phyloP scores from a whole-genome alignment of 2,329 filamentous ascomycete genomes.

The Clonostachys byssicola region DNA sequence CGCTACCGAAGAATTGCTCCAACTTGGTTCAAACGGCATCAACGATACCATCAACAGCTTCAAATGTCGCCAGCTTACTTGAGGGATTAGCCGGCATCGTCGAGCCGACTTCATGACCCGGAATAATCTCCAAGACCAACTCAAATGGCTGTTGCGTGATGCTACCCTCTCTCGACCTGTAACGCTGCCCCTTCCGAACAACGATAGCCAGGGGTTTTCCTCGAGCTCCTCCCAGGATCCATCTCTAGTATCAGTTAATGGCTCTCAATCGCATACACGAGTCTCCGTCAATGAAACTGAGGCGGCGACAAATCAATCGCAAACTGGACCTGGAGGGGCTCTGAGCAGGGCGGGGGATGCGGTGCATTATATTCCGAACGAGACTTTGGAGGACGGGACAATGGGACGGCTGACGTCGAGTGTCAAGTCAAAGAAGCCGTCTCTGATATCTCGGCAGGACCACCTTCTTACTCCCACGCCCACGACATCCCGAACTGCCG shows the following conservation, averaged over 20 bases:
- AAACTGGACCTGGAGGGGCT: background rate
- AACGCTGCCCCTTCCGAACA: slow-evolving; percentile 27
- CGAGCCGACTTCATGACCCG: slow-evolving; percentile 52
- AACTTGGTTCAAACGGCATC: too few relatives aligned
- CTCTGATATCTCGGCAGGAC: slow-evolving; percentile 34
- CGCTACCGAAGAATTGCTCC: too few relatives aligned
- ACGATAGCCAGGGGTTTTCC: slow-evolving; percentile 9
- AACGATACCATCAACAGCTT: too few relatives aligned
- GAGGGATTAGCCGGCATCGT: slow-evolving; percentile 7
- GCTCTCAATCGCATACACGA: slow-evolving; percentile 16
- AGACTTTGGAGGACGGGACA: slow-evolving; percentile 17
- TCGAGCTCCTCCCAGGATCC: too few relatives aligned
- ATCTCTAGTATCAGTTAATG: slow-evolving; percentile 9
- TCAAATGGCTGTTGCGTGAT: slow-evolving; percentile 53
- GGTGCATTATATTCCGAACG: slow-evolving; percentile 7
- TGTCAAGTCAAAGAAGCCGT: slow-evolving; percentile 37
- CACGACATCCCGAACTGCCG: background rate
- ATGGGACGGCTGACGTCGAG: slow-evolving; percentile 42
- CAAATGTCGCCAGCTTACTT: too few relatives aligned
- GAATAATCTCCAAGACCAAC: slow-evolving; percentile 54
- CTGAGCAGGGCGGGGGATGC: background rate
- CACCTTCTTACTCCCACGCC: slow-evolving; percentile 11
- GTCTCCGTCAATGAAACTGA: slow-evolving; percentile 1
- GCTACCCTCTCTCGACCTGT: slow-evolving; percentile 32
- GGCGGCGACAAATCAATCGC: background rate